Evolutionary conservation across 2,329 filamentous ascomycete genomes (phyloP), one percentile per base, ranked within the genome.

Genomic region (Neopestalotiopsis clavispora): DNA sequence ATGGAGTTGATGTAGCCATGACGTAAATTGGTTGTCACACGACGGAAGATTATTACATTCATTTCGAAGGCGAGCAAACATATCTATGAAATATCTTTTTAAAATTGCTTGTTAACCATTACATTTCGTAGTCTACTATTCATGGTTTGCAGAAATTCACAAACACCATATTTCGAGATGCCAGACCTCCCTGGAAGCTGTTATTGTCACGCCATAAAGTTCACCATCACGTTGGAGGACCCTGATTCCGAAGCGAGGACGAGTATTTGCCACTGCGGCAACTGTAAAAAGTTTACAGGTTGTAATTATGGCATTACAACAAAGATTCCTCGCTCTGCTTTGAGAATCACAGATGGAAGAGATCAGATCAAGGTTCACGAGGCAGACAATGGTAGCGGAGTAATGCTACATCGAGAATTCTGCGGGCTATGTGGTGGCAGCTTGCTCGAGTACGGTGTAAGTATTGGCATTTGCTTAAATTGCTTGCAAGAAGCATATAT

Each of bases 201-300:
- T 76, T 84, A 82, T 74, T 88, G 86, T 73, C 77, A 79, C 68
- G 78, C 78, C 9, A 79, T 88, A 67, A 77, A 79, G 38, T 88
- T 87, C 69, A 76, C 79, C 17, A 77, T 88, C 61, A 75, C 77
- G 0, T 78, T 88, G 1, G 71, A 74, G 2, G 82, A 83, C 7
- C 78, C 80, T 4, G 81, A 83, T 7, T 59, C 71, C 6, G 80
- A 87, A 30, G 85, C 85, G 2, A 78, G 85, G 28, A 86, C 85
- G 1, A 85, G 81, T 10, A 72, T 88, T 17, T 88, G 86, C 71
- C 85, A 88, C 74, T 88, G 86, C 72, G 71, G 75, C 20, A 86
- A 83, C 72, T 88, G 86, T 78, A 87, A 85, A 80, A 85, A 85
- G 80, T 85, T 84, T 42, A 86, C 85, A 63, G 84, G 85, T 7